Base-by-base conservation (phyloP, 345 rosid species). In the Populus alba region DNA sequence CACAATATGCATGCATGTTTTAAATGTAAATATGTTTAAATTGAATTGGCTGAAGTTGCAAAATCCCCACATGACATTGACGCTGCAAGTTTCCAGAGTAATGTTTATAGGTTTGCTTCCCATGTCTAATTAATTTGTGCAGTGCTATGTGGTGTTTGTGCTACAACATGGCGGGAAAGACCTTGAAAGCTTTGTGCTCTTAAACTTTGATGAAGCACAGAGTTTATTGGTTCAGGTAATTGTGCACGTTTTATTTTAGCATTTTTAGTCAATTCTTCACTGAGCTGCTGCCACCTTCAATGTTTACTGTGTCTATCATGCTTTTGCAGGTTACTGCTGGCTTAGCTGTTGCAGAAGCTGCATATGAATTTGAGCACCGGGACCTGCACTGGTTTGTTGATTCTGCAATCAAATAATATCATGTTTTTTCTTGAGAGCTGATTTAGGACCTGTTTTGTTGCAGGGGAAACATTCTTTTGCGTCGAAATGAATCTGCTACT, bases 81-180 rank as follows among this genome's bases (percentile, higher is more conserved):
- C 8, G 59, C 59, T 53, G 59, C 59, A 53, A 53, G 23, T 53
- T 51, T 72, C 43, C 71, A 27, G 67, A n/a, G 6, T 51, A 20
- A 70, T 57, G 12, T 13, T 61, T 37, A 79, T 74, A 66, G 35
- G 61, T 39, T 62, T 69, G 43, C 76, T 78, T 57, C 80, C 75
- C 53, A 63, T 47, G 70, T 20, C 20, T 79, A 70, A 69, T 74
- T 75, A 66, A 76, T 71, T 70, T 87, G 62, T 70, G 67, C 90
- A 96, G 99, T 79, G 95, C 75, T 92, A 89, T 79, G 89, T 94
- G 33, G 92, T 92, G 76, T 94, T 96, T 87, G 94, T 94, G 78
- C 82, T 96, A 73, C 92, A 89, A 87, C 99, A 96, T 80, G 99
- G 99, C 20, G 99, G 99, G 31, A 89, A 91, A 83, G 97, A 96